Evolutionary conservation across 2,329 filamentous ascomycete species (phyloP), one percentile per base, ranked within the genome.

Genomic region (Tolypocladium inflatum): DNA sequence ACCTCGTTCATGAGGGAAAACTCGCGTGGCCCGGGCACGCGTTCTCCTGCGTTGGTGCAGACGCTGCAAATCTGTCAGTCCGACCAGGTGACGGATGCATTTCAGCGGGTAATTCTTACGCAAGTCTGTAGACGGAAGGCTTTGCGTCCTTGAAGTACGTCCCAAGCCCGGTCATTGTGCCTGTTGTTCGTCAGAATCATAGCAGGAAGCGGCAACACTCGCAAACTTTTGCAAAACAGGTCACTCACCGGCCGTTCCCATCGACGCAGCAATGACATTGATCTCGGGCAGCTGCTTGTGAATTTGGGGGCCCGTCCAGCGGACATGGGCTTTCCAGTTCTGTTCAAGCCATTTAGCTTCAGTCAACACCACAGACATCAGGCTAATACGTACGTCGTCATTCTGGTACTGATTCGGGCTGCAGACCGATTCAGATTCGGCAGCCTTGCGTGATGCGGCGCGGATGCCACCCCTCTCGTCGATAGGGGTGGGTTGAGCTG

Each of bases 231-330:
- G 26, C 26, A 19, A 1, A 3, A 45, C 13, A 45, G n/a, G n/a
- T 19, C 13, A 19, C 45, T 33, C 57, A 68, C 68, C 68, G 19
- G 66, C 56, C 5, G 80, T 85, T 2, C 82, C 82, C 76, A 84
- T 79, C 0, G 79, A 78, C 0, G 80, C 76, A 54, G 77, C 82
- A 26, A 85, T 71, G 6, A 84, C 71, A 30, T 78, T 80, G 59
- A 84, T 81, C 53, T 81, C 73, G 1, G 81, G 82, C 4, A 84
- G 66, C 55, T 85, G 82, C 53, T 73, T 76, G 50, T 78, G 73
- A 26, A 85, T 82, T 60, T 85, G 82, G 0, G 81, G 80, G 0
- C 81, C 82, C 0, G 82, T 85, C 82, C 82, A 85, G 55, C 76
- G 77, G 2, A 80, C 70, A 63, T 85, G 82, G 3, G 81, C 70